Conservation (phyloP, 805 yeast species). For the Wickerhamomyces alni region DNA sequence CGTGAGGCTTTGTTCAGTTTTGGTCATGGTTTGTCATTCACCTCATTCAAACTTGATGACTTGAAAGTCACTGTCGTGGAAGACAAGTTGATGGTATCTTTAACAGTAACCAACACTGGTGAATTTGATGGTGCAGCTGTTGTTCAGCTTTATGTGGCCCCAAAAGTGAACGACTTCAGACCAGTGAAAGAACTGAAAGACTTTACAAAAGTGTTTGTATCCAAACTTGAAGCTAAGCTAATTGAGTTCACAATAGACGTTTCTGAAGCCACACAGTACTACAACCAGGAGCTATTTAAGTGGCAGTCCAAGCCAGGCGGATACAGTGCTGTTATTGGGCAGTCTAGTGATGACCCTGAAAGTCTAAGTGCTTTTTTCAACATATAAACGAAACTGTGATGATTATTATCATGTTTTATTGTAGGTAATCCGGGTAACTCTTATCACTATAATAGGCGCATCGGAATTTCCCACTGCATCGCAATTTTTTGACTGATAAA, state of each 20-base stretch:
- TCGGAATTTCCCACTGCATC: too few relatives aligned
- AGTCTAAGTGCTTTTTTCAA: neutral
- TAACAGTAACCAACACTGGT: conserved; percentile 46
- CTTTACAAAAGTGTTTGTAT: conserved; percentile 42
- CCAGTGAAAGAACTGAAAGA: conserved; percentile 58
- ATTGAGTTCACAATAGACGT: conserved; percentile 33
- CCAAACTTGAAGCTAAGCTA: conserved; percentile 35
- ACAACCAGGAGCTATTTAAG: conserved; percentile 38
- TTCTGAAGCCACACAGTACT: conserved; percentile 48
- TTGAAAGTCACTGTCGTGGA: conserved; percentile 29
- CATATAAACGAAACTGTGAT: too few relatives aligned
- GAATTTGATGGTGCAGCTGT: conserved; percentile 43
- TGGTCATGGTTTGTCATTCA: conserved; percentile 58
- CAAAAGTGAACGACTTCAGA: conserved; percentile 30
- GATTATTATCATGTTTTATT: too few relatives aligned
- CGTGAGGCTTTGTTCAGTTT: conserved; percentile 49
- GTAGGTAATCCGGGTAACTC: too few relatives aligned
- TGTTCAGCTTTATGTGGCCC: conserved; percentile 44
- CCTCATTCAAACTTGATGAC: conserved; percentile 37
- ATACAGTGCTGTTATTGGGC: conserved; percentile 42
- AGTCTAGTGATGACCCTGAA: conserved; percentile 19
- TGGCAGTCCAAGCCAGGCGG: conserved; percentile 51
- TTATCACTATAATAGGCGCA: too few relatives aligned
- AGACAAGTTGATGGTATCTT: conserved; percentile 24
- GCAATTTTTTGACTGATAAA: too few relatives aligned